Percentiles rank a stretch among this genome's conserved stretches.
Conservation (phyloP, 495 filamentous ascomycete species). For the Daldinia grandis region DNA sequence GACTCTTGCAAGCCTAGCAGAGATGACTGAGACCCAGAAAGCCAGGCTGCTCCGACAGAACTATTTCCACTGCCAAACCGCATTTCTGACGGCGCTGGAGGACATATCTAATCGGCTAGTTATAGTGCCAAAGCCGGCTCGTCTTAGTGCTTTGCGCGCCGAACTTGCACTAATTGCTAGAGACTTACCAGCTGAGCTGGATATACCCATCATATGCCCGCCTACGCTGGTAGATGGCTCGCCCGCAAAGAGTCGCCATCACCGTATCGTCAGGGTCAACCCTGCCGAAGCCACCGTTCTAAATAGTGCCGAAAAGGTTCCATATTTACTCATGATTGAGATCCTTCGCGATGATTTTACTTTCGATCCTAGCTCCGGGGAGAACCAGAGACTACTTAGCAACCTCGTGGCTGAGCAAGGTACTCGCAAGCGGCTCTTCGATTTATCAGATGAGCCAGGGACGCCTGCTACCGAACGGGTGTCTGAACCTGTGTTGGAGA, state of each 20-base stretch:
- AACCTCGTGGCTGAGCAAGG: slow-evolving; percentile 70
- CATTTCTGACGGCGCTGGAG: slow-evolving; percentile 75
- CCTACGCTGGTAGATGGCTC: slow-evolving; percentile 70
- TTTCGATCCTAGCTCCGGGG: slow-evolving; percentile 71
- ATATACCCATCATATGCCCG: slow-evolving; percentile 78
- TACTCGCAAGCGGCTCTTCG: slow-evolving; percentile 70
- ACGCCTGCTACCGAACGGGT: slow-evolving; percentile 50
- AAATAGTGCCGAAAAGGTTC: slow-evolving; percentile 81
- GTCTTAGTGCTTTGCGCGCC: slow-evolving; percentile 76
- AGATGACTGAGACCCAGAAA: slow-evolving; percentile 65
- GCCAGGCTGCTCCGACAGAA: slow-evolving; percentile 71
- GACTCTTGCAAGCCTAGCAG: slow-evolving; percentile 57
- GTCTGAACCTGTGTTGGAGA: slow-evolving; percentile 49
- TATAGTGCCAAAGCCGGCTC: slow-evolving; percentile 74
- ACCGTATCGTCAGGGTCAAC: slow-evolving; percentile 78
- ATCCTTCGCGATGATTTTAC: slow-evolving; percentile 77
- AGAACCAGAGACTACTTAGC: slow-evolving; percentile 68
- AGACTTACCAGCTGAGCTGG: slow-evolving; percentile 77
- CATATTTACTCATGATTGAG: slow-evolving; percentile 80
- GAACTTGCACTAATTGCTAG: slow-evolving; percentile 77
- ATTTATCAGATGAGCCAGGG: slow-evolving; percentile 63
- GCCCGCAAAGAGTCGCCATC: slow-evolving; percentile 70
- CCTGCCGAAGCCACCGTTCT: slow-evolving; percentile 80
- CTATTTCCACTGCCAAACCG: slow-evolving; percentile 77
- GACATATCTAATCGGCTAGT: slow-evolving; percentile 80